phyloP scores from a whole-genome alignment of 2,329 filamentous ascomycete species.

The Fusarium robinianum region DNA sequence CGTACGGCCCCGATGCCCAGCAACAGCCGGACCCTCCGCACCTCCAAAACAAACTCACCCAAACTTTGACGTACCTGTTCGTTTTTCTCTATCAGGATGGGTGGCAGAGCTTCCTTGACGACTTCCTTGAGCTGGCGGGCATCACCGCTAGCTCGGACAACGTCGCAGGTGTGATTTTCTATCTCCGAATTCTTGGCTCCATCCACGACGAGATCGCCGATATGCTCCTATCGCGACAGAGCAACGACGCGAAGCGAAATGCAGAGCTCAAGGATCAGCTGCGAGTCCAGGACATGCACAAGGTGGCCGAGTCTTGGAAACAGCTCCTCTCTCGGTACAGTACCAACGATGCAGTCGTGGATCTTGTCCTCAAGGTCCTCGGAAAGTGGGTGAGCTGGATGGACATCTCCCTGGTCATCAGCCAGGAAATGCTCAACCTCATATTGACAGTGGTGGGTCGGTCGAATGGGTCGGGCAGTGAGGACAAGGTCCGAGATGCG shows the following conservation, averaged over 20 bases:
- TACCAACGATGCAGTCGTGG: slow-evolving; percentile 73
- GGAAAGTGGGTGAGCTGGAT: slow-evolving; percentile 99
- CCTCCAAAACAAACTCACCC: slow-evolving; percentile 96
- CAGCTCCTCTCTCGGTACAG: slow-evolving; percentile 82
- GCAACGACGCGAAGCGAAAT: slow-evolving; percentile 80
- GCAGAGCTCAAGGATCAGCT: slow-evolving; percentile 90
- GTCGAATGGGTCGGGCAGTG: slow-evolving; percentile 61
- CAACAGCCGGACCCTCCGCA: slow-evolving; percentile 70
- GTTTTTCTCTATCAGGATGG: slow-evolving; percentile 81
- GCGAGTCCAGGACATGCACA: slow-evolving; percentile 82
- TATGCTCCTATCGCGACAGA: slow-evolving; percentile 78
- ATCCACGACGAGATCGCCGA: slow-evolving; percentile 98
- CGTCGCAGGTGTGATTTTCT: slow-evolving; percentile 76
- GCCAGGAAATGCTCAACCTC: slow-evolving; percentile 81
- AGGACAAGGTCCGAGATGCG: slow-evolving; percentile 84
- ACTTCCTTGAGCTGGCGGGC: slow-evolving; percentile 78
- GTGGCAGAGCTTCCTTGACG: slow-evolving; percentile 90
- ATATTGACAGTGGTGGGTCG: slow-evolving; percentile 88
- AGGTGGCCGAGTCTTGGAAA: slow-evolving; percentile 88
- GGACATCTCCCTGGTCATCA: slow-evolving; percentile 91
- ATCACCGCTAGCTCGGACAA: slow-evolving; percentile 70
- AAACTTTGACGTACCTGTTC: slow-evolving; percentile 94
- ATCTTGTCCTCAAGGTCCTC: slow-evolving; percentile 88
- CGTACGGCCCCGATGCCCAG: slow-evolving; percentile 66
- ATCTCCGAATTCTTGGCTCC: slow-evolving; percentile 84